phyloP scores from a whole-genome alignment of 176 grass and related monocot species.

The Avena atlantica region DNA sequence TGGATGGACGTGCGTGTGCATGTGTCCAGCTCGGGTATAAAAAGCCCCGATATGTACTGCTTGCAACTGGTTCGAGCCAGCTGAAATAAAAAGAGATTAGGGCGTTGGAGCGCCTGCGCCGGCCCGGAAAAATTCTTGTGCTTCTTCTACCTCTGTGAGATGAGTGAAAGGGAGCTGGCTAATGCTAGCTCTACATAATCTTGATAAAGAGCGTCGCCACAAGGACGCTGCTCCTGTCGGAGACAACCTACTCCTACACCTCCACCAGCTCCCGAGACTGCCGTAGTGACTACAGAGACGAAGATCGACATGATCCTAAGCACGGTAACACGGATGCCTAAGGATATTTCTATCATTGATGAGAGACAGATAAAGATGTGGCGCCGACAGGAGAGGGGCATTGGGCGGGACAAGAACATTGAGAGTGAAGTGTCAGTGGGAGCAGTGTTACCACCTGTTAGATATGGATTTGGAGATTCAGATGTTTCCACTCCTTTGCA shows the following conservation, averaged over 20 bases:
- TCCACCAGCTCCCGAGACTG: not conserved
- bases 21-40: too few species aligned
- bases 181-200: too few species aligned
- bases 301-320: not conserved
- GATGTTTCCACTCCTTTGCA: not conserved
- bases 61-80: too few species aligned
- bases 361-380: not conserved
- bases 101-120: too few species aligned
- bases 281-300: not conserved
- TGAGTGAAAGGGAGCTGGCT: too few species aligned
- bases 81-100: too few species aligned
- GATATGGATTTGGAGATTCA: not conserved
- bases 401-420: not conserved
- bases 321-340: not conserved
- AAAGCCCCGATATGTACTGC: too few species aligned
- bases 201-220: not conserved
- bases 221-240: not conserved
- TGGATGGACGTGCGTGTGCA: too few species aligned
- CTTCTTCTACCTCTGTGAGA: too few species aligned
- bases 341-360: not conserved
- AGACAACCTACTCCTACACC: not conserved
- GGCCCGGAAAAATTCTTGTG: too few species aligned
- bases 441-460: not conserved
- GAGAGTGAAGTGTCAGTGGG: not conserved
- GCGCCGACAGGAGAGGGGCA: not conserved